phyloP scores from a whole-genome alignment of 371 early-diverging fungal genomes.

The Mucor circinelloides region DNA sequence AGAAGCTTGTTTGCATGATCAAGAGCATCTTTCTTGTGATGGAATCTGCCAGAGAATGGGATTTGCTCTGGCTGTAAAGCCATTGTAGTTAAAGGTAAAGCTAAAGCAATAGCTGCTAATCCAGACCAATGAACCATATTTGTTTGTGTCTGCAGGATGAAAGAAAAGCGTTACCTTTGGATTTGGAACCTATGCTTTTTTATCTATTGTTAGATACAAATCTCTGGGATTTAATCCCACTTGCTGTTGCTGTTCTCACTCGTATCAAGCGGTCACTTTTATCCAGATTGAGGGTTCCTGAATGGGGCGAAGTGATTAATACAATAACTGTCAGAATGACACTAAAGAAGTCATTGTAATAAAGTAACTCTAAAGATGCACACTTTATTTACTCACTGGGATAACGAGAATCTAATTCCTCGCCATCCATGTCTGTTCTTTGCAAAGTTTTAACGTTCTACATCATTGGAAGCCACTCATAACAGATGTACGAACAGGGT shows the following conservation, averaged over 20 bases:
- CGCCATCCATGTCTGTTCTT: no score
- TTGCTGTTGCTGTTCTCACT: background rate
- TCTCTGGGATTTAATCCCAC: background rate
- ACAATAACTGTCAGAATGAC: no score
- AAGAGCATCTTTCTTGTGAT: slow-evolving; percentile 11
- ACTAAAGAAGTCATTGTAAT: no score
- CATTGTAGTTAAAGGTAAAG: background rate
- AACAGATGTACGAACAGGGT: no score
- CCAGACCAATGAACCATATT: slow-evolving; percentile 17
- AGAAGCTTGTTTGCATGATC: slow-evolving; percentile 34
- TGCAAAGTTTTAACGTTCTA: no score
- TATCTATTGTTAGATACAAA: background rate
- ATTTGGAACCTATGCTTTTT: background rate
- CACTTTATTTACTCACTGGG: no score
- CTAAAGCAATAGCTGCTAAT: slow-evolving; percentile 5
- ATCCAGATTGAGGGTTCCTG: no score
- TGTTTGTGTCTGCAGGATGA: background rate
- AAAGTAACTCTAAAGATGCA: no score
- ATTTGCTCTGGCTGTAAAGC: slow-evolving; percentile 2
- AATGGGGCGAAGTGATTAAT: no score
- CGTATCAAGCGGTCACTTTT: background rate
- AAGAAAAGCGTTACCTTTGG: background rate
- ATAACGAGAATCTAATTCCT: no score
- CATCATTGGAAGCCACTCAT: no score
- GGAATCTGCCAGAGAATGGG: background rate